Conservation (phyloP, 2,329 filamentous ascomycete species). For the Emergomyces africanus region DNA sequence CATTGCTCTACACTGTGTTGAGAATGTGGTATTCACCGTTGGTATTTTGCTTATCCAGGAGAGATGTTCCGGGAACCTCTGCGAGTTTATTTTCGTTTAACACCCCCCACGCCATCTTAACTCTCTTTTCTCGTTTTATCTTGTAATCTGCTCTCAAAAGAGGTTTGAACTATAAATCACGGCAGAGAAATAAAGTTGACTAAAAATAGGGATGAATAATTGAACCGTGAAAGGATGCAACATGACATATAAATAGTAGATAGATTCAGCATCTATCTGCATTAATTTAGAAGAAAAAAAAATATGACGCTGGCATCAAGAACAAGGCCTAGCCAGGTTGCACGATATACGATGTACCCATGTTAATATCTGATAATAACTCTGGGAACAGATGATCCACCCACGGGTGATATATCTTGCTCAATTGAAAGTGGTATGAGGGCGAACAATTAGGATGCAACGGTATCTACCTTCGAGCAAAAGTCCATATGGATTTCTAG, state of each 20-base stretch:
- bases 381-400: not conserved
- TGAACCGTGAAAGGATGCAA: not conserved
- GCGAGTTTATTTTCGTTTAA: slow-evolving; percentile 17
- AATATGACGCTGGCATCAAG: not conserved
- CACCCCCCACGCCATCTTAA: slow-evolving; percentile 16
- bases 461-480: not conserved
- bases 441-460: not conserved
- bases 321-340: not conserved
- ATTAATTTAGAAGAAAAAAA: too few species aligned
- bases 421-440: not conserved
- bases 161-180: not conserved
- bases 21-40: not conserved
- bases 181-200: not conserved
- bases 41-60: not conserved
- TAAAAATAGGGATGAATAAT: not conserved
- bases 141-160: not conserved
- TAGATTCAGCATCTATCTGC: too few species aligned
- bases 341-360: not conserved
- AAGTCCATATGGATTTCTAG: not conserved
- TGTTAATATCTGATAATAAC: not conserved
- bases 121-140: not conserved
- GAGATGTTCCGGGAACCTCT: slow-evolving; percentile 16
- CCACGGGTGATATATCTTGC: not conserved
- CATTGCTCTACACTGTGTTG: not conserved
- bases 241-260: not conserved